A percentile compares a stretch with the other conserved stretches of the same genome.
phyloP scores from a whole-genome alignment of 345 rosid species.

The Dovyalis caffra region DNA sequence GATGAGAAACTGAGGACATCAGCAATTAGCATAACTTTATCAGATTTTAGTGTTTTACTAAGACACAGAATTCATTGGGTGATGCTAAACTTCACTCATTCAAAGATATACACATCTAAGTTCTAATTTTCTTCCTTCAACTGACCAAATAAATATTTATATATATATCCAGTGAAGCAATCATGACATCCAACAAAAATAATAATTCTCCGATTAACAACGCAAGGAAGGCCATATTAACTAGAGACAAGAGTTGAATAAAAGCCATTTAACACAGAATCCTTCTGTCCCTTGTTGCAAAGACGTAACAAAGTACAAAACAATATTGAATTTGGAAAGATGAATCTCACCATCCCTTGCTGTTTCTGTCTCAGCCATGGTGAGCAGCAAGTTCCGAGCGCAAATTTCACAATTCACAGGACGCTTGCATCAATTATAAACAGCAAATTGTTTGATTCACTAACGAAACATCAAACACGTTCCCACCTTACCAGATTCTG shows the following conservation, averaged over 20 bases:
- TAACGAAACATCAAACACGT: constrained; percentile 29
- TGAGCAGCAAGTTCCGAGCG: background rate
- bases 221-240: background rate
- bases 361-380: constrained; percentile 10
- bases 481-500: constrained; percentile 44
- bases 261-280: background rate
- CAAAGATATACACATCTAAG: too few relatives aligned
- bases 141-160: background rate
- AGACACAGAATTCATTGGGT: background rate
- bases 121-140: background rate
- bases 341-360: background rate
- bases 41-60: background rate
- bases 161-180: background rate
- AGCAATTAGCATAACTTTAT: too few relatives aligned
- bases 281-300: background rate
- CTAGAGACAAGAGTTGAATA: background rate
- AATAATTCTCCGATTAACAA: background rate
- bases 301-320: background rate
- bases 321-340: background rate
- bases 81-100: background rate
- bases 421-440: background rate
- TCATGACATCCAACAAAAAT: background rate
- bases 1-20: background rate
- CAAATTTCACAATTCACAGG: background rate
- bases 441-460: constrained; percentile 20